Base-by-base conservation (phyloP, 176 grass and related monocot species). In the Oryza nivara region DNA sequence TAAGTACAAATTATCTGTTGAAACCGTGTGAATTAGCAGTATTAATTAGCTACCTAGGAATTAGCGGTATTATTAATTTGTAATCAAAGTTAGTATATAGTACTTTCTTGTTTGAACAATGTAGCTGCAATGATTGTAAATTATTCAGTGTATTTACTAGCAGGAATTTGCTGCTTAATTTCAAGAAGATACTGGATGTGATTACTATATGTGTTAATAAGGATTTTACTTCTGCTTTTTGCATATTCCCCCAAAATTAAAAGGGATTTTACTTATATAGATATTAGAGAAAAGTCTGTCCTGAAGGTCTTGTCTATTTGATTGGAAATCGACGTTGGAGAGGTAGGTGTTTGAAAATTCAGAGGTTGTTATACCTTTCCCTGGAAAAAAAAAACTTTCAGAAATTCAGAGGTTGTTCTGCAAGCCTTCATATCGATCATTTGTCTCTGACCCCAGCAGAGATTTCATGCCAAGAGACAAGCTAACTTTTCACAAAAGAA, bases 11-110 rank as follows among this genome's bases (percentile, higher is more conserved):
- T 28, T 16, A 64, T 77, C 4, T 20, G 32, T 61, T 23, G 28
- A 16, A 79, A 69, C 84, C 74, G 8, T 86, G 79, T 86, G 38
- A 78, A 48, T 86, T 60, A 25, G 58, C 4, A 23, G 17, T 17
- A 70, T 76, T 8, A 82, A 64, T 38, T 65, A 65, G 10, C 25
- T 67, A 67, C 26, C 35, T 12, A 56, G 22, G 22, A 15, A 41
- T 41, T 41, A 41, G 7, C 6, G 8, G 7, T 41, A 41, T 41
- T 41, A 41, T 41, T 81, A 75, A 14, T 64, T 76, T 82, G 48
- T 65, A 65, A 38, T 75, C 66, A 82, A 30, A 5, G 43, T 63
- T 28, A 11, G 6, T 35, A 75, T 65, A 60, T 25, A 65, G 66
- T 44, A 23, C 16, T 75, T 26, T 17, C 43, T 10, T 46, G 41